These are phyloP conservation scores for Flaveria sonorensis DNA, from an alignment of 129 eudicot species.

Conservation along the genomic window DNA sequence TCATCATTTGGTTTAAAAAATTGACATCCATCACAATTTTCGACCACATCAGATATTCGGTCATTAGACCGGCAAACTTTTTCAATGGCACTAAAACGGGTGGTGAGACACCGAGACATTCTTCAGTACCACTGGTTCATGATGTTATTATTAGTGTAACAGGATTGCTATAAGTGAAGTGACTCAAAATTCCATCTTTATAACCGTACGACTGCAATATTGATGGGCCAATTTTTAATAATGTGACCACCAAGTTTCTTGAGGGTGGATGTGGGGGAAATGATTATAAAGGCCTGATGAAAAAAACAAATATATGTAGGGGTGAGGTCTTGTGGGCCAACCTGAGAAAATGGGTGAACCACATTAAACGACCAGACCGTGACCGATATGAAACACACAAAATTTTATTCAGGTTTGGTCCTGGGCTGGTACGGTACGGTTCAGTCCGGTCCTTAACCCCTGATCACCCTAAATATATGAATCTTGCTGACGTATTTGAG, in stretches of 20 bases:
- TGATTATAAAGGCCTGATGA: too few relatives aligned
- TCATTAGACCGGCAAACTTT: neutral
- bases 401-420: too few relatives aligned
- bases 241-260: neutral
- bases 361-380: too few relatives aligned
- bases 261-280: neutral
- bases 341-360: too few relatives aligned
- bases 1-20: neutral
- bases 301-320: too few relatives aligned
- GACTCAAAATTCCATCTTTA: slow-evolving; percentile 1
- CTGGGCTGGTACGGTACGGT: too few relatives aligned
- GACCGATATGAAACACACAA: too few relatives aligned
- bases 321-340: too few relatives aligned
- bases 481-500: too few relatives aligned
- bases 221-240: neutral
- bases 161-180: neutral
- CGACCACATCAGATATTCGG: neutral
- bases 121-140: neutral
- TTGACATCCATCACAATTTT: slow-evolving; percentile 9
- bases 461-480: too few relatives aligned
- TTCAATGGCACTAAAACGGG: neutral
- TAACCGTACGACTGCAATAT: neutral
- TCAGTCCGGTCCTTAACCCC: too few relatives aligned
- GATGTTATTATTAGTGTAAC: neutral
- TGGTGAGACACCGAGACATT: neutral